phyloP scores from a whole-genome alignment of 768 basidiomycete genomes.

The Sporobolomyces pararoseus region DNA sequence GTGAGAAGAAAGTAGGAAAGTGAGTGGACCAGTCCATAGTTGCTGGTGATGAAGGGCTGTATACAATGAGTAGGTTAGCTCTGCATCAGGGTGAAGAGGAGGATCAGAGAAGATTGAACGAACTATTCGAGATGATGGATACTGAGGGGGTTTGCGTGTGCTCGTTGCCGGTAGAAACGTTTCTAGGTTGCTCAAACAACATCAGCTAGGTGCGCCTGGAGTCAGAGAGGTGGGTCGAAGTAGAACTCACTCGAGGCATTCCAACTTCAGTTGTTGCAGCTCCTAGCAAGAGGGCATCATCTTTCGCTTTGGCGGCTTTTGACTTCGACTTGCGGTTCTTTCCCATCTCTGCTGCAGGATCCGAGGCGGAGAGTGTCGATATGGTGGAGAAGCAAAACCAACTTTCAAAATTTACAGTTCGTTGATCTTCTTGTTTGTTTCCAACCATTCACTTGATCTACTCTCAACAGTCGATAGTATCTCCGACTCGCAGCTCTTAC shows the following conservation, averaged over 20 bases:
- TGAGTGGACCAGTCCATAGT: constrained; percentile 76
- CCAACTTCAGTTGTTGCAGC: constrained; percentile 16
- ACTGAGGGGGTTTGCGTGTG: constrained; percentile 56
- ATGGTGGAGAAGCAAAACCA: not conserved
- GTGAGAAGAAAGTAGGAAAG: constrained; percentile 65
- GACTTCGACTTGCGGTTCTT: not conserved
- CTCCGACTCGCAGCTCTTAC: too few species aligned
- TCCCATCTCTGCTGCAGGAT: constrained; percentile 1
- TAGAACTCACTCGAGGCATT: constrained; percentile 23
- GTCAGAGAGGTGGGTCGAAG: not conserved
- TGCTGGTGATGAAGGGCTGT: constrained; percentile 64
- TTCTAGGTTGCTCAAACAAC: constrained; percentile 51
- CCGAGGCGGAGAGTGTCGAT: not conserved
- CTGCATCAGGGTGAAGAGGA: not conserved
- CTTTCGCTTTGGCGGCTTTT: constrained; percentile 2
- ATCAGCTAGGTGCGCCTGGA: not conserved
- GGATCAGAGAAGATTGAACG: constrained; percentile 32
- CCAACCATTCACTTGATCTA: not conserved
- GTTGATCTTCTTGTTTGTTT: not conserved
- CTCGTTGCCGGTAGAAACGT: constrained; percentile 56
- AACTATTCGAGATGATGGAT: constrained; percentile 74
- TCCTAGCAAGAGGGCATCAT: constrained; percentile 12
- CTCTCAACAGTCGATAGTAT: too few species aligned
- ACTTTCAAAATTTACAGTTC: not conserved
- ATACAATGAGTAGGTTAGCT: not conserved